A percentile compares a stretch with the other conserved stretches of the same genome.
Conservation (phyloP, 2,329 filamentous ascomycete species). For the Sporothrix variecibatus region DNA sequence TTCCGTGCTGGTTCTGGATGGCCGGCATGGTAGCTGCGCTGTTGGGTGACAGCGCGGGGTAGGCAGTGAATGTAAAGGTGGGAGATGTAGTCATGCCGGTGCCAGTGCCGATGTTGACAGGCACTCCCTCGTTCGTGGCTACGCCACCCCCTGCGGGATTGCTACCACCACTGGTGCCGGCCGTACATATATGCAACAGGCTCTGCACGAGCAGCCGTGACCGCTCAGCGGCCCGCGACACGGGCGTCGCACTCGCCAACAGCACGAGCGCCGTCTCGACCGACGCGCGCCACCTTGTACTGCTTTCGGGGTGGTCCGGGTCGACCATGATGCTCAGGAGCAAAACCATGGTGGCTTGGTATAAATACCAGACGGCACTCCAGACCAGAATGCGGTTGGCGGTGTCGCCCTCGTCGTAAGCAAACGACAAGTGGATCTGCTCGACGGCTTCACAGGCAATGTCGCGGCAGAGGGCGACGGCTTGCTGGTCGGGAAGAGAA, state of each 20-base stretch:
- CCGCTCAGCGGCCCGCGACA: neutral
- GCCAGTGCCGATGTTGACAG: neutral
- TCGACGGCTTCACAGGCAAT: neutral
- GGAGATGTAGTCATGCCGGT: neutral
- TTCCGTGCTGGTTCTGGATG: neutral
- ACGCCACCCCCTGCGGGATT: no score
- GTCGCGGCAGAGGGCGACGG: neutral
- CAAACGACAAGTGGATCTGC: neutral
- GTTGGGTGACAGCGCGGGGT: neutral
- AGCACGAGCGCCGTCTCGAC: neutral
- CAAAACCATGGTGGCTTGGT: neutral
- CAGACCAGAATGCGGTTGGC: neutral
- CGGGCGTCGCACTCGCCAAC: neutral
- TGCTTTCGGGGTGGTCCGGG: neutral
- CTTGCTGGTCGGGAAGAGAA: neutral
- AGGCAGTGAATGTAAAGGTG: neutral
- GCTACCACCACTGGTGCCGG: neutral
- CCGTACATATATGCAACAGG: neutral
- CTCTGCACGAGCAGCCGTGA: slow-evolving; percentile 1
- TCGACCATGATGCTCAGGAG: neutral
- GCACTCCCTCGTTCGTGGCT: no score
- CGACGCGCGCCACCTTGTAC: neutral
- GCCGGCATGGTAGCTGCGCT: neutral
- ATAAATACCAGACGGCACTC: neutral
- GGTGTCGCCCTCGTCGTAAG: neutral